phyloP scores from a whole-genome alignment of 495 filamentous ascomycete species.

The Staphylotrichum longicolle region DNA sequence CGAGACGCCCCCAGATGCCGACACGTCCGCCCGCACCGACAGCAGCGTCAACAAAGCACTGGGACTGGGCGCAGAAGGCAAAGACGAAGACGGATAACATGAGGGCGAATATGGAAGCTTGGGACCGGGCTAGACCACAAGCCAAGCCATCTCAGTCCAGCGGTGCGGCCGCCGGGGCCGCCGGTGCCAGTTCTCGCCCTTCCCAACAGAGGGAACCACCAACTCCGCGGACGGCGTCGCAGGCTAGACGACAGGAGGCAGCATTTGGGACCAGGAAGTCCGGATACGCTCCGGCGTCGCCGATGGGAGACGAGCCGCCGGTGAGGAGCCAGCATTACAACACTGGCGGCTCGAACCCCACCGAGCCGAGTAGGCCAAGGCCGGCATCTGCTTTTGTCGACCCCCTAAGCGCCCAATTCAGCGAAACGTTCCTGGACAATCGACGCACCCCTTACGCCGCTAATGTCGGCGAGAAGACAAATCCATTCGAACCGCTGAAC shows the following conservation, averaged over 20 bases:
- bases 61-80: slow-evolving; percentile 36
- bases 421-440: slow-evolving; percentile 44
- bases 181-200: background rate
- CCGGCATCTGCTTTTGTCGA: slow-evolving; percentile 33
- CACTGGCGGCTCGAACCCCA: slow-evolving; percentile 28
- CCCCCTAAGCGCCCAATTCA: slow-evolving; percentile 44
- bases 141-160: slow-evolving; percentile 18
- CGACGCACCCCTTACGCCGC: slow-evolving; percentile 70
- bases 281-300: slow-evolving; percentile 43
- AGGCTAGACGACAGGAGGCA: slow-evolving; percentile 45
- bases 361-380: slow-evolving; percentile 21
- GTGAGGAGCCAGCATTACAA: slow-evolving; percentile 46
- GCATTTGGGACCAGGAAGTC: slow-evolving; percentile 43
- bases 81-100: slow-evolving; percentile 58
- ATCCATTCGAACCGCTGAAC: slow-evolving; percentile 45
- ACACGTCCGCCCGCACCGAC: slow-evolving; percentile 32
- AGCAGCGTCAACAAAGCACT: slow-evolving; percentile 24
- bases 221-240: slow-evolving; percentile 44
- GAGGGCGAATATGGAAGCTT: slow-evolving; percentile 61
- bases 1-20: slow-evolving; percentile 40
- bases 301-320: slow-evolving; percentile 45
- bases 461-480: slow-evolving; percentile 67
- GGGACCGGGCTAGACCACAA: slow-evolving; percentile 59
- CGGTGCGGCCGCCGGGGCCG: background rate
- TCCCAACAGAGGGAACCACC: slow-evolving; percentile 32